These are phyloP conservation scores for Ogataea nakhonphanomensis DNA, from an alignment of 805 yeast genomes.

Conservation along the genomic window DNA sequence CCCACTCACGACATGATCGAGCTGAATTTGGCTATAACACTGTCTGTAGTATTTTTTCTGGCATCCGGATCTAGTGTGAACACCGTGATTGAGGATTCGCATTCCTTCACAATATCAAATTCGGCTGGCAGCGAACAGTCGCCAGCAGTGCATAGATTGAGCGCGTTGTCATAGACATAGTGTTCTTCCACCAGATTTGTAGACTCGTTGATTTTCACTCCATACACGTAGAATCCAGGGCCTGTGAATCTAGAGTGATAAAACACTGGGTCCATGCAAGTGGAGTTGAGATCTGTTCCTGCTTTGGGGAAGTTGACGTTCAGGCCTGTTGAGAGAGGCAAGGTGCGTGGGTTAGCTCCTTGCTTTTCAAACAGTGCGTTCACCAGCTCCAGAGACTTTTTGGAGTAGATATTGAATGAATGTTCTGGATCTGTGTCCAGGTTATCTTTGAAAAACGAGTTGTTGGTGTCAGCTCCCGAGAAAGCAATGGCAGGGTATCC, in stretches of 20 bases:
- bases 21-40: conserved; percentile 8
- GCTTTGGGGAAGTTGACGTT: conserved; percentile 50
- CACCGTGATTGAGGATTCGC: conserved; percentile 43
- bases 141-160: conserved; percentile 36
- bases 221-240: conserved; percentile 29
- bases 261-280: conserved; percentile 42
- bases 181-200: conserved; percentile 28
- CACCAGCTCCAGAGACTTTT: conserved; percentile 39
- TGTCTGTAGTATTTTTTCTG: conserved; percentile 1
- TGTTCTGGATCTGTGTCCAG: conserved; percentile 39
- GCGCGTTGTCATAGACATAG: conserved; percentile 18
- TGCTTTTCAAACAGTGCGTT: conserved; percentile 37
- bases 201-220: conserved; percentile 38
- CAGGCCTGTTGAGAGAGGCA: conserved; percentile 45
- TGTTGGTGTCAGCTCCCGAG: conserved; percentile 50
- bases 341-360: conserved; percentile 37
- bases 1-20: conserved; percentile 4
- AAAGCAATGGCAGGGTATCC: conserved; percentile 50
- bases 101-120: conserved; percentile 31
- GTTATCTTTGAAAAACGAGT: conserved; percentile 47
- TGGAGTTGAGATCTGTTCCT: conserved; percentile 35
- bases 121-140: conserved; percentile 46
- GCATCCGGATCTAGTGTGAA: conserved; percentile 49
- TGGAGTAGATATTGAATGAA: conserved; percentile 44
- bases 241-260: conserved; percentile 48